Evolutionary conservation across 495 filamentous ascomycete genomes (phyloP), one percentile per base, ranked within the genome.

Genomic region (Annulohypoxylon moriforme): DNA sequence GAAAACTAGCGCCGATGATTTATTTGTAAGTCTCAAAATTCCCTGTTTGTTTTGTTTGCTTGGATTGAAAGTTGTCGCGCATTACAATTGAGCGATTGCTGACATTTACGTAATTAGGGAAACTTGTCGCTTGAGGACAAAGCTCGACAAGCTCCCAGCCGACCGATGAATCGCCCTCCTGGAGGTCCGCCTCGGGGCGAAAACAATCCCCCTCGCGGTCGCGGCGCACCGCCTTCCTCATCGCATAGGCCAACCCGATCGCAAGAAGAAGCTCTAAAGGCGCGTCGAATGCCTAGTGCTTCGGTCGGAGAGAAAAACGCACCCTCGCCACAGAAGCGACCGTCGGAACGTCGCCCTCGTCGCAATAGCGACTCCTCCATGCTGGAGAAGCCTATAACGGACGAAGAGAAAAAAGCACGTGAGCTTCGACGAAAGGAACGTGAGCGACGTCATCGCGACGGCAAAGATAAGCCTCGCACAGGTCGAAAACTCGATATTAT

Each of bases 291-390:
- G 81, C 77, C 78, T 65, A 64, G 81, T 68, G 64, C 75, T 64
- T 66, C 78, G 52, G 68, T 79, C 31, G 65, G 75, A 70, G 40
- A 78, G 68, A 69, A 77, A 50, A 71, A 75, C 20, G 62, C 76
- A 38, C 70, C 74, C 7, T 82, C 83, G 13, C 80, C 82, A 1
- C 78, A 78, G 53, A 79, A 77, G 65, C 75, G 74, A 20, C 64
- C 76, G 4, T 22, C 56, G 27, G 82, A 85, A 3, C 83, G 86
- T 61, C 88, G 91, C 47, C 88, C 88, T 8, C 88, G 96, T 71
- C 91, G 94, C 53, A 98, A 98, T 79, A 98, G 96, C 2, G 96
- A 98, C 62, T 96, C 96, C 0, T 99, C 96, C 0, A 85, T 96
- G 55, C 87, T 92, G 78, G 92, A 94, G 27, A 89, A 87, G 76